These are phyloP conservation scores for Xylaria sp. DNA, from an alignment of 2,329 filamentous ascomycete species.

Conservation along the genomic window DNA sequence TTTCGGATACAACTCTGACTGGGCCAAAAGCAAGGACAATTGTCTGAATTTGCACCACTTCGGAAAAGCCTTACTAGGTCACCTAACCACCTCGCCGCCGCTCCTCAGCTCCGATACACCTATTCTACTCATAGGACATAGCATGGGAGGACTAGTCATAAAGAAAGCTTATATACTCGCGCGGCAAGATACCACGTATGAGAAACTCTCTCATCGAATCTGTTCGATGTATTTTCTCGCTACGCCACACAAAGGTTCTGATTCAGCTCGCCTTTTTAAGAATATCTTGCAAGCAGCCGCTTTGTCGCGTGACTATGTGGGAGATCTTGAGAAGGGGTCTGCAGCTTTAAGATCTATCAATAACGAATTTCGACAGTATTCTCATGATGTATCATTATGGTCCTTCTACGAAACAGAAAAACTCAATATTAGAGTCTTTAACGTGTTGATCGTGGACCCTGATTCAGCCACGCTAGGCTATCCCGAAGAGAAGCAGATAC, in stretches of 20 bases:
- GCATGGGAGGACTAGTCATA: conserved; percentile 32
- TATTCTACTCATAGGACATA: conserved; percentile 23
- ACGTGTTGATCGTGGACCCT: conserved; percentile 19
- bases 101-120: background rate
- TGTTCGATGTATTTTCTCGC: conserved; percentile 29
- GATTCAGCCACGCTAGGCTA: conserved; percentile 28
- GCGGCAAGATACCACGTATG: conserved; percentile 16
- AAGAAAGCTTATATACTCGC: conserved; percentile 26
- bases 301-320: conserved; percentile 17
- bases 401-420: conserved; percentile 31
- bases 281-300: conserved; percentile 16
- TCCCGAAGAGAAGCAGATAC: conserved; percentile 25
- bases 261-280: conserved; percentile 24
- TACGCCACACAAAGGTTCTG: conserved; percentile 23
- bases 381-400: conserved; percentile 15
- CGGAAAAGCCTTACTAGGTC: conserved; percentile 11
- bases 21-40: conserved; percentile 34
- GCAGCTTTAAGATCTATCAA: conserved; percentile 21
- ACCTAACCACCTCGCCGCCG: conserved; percentile 15
- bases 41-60: conserved; percentile 19
- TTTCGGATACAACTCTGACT: conserved; percentile 53
- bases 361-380: conserved; percentile 25
- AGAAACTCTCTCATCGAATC: conserved; percentile 9
- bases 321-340: conserved; percentile 15
- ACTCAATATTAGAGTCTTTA: background rate